Evolutionary conservation across 805 yeast genomes (phyloP).

Genomic region (Starmera amethionina): DNA sequence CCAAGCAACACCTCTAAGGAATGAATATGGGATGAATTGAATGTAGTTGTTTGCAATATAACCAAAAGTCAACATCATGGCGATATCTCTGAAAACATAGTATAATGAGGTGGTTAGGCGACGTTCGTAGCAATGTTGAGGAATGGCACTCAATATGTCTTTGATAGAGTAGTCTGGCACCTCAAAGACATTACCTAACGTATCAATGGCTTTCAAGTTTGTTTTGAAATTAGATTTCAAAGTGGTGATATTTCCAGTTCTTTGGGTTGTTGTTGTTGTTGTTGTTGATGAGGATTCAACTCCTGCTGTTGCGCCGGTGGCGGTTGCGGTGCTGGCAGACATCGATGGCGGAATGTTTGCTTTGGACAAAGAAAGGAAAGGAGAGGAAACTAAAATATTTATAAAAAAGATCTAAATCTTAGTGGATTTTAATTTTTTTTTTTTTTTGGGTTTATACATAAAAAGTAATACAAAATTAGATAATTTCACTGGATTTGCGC

Average conservation of each 20-base stretch:
- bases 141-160: conserved; percentile 64
- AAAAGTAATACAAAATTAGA: no score
- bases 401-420: no score
- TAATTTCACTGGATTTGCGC: no score
- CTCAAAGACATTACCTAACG: conserved; percentile 55
- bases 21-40: conserved; percentile 34
- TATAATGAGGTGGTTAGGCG: conserved; percentile 40
- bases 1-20: conserved; percentile 51
- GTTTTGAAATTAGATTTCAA: conserved; percentile 4
- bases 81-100: conserved; percentile 62
- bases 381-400: no score
- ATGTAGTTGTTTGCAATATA: conserved; percentile 44
- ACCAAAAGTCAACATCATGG: conserved; percentile 37
- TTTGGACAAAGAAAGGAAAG: no score
- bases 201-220: conserved; percentile 36
- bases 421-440: no score
- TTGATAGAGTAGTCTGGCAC: conserved; percentile 73
- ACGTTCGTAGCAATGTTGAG: conserved; percentile 66
- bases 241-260: conserved; percentile 2
- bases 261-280: neutral
- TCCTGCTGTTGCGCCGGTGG: no score
- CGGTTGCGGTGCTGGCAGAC: no score
- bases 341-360: no score
- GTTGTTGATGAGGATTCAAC: no score
- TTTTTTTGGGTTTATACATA: no score